Base-by-base conservation (phyloP, 495 filamentous ascomycete genomes). In the Penicillium desertorum region DNA sequence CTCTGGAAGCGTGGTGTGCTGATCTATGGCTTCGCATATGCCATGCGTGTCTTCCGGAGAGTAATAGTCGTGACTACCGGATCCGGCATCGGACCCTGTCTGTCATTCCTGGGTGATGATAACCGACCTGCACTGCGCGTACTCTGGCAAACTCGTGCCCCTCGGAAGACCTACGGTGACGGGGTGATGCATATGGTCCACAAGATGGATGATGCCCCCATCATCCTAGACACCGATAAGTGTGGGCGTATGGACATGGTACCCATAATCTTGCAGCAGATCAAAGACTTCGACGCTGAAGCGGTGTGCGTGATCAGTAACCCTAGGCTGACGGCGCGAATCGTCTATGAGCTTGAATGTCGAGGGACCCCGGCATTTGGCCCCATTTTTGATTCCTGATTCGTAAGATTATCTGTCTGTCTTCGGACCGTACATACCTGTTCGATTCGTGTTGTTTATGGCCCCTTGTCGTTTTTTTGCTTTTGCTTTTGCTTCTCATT, bases 51-150 rank as follows among this genome's bases (percentile, higher is more conserved):
- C 0, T 95, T 92, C 77, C 67, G 72, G 39, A 77, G 78, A 7
- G 79, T 90, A 45, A 78, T 95, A 32, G 71, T 94, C 46, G 86
- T 95, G n/a, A 86, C 88, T 2, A 95, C 90, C 0, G 90, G 90
- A 19, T 91, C 88, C 8, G 90, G 90, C 29, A 93, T 94, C 54
- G 90, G 89, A 0, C 90, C 76, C 1, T 77, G 75, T 47, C 63
- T 79, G 27, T 79, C 78, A 0, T 81, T 80, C 66, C 64, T 83
- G n/a, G 75, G 68, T 37, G 77, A 73, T 55, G 70, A 72, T 0
- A 72, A 79, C 50, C 77, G 76, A 9, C 71, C 80, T 4, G 74
- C 73, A 1, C 73, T 81, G 57, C 81, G 84, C 1, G 75, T 87
- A 3, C 69, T 87, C 36, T 87, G 84, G 84, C 80, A 79, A 44